Evolutionary conservation across 1,284 basidiomycete species (phyloP).

Genomic region (Moesziomyces sp.): DNA sequence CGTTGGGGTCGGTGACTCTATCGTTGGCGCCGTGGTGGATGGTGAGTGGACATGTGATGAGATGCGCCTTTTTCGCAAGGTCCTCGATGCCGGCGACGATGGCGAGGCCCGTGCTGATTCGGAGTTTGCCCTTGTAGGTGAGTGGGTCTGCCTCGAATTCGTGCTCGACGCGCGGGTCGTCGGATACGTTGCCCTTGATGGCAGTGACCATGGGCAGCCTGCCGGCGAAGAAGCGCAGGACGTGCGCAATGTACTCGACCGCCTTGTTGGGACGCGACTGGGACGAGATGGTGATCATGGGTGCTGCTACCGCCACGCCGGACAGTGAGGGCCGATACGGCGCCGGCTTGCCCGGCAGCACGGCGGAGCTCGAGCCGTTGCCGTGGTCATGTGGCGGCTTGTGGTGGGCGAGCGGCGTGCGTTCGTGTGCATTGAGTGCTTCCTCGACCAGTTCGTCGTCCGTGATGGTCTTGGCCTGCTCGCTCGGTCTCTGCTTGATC

Average conservation of each 20-base stretch:
- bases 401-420: constrained; percentile 22
- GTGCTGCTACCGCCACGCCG: constrained; percentile 69
- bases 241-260: constrained; percentile 68
- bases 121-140: constrained; percentile 70
- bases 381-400: constrained; percentile 10
- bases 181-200: constrained; percentile 71
- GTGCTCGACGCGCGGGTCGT: constrained; percentile 70
- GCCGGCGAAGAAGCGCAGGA: constrained; percentile 69
- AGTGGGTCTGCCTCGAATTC: constrained; percentile 66
- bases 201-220: constrained; percentile 69
- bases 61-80: constrained; percentile 64
- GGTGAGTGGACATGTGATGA: constrained; percentile 68
- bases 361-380: constrained; percentile 4
- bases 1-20: constrained; percentile 69
- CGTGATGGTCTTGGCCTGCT: constrained; percentile 27
- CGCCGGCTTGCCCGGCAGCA: constrained; percentile 20
- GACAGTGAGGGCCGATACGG: constrained; percentile 48
- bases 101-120: constrained; percentile 71
- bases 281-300: constrained; percentile 70
- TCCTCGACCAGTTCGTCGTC: constrained; percentile 31
- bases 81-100: constrained; percentile 69
- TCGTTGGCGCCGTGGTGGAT: constrained; percentile 71
- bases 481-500: constrained; percentile 33
- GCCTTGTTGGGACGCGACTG: constrained; percentile 68
- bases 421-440: constrained; percentile 30